Evolutionary conservation across 805 yeast species (phyloP).

Genomic region (Pichia cabralensis): DNA sequence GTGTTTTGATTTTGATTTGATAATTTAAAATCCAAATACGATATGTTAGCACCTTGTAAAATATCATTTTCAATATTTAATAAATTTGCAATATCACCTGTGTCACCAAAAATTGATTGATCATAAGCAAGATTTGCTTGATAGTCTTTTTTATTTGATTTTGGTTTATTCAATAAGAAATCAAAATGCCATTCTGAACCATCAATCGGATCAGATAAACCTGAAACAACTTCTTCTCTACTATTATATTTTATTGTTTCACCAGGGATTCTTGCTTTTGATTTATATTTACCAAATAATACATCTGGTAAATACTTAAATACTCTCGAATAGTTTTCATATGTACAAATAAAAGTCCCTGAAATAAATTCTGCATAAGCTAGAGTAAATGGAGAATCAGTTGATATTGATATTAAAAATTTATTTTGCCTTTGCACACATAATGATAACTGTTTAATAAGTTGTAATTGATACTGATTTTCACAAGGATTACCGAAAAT

Average conservation of each 20-base stretch:
- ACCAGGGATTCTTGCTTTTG: slow-evolving; percentile 50
- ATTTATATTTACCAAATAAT: slow-evolving; percentile 39
- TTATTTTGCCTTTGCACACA: too few species aligned
- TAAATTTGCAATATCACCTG: too few species aligned
- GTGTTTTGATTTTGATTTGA: too few species aligned
- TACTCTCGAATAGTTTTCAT: slow-evolving; percentile 45
- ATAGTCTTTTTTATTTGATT: too few species aligned
- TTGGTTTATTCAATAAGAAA: slow-evolving; percentile 7
- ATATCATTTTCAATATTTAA: too few species aligned
- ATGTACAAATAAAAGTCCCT: slow-evolving; percentile 47
- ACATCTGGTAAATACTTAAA: slow-evolving; percentile 39
- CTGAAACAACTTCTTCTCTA: slow-evolving; percentile 3
- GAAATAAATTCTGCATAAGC: slow-evolving; percentile 43
- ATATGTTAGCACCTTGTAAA: too few species aligned
- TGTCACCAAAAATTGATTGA: too few species aligned
- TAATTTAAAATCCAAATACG: too few species aligned
- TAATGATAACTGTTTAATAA: too few species aligned
- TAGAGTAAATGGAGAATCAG: slow-evolving; percentile 53
- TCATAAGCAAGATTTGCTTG: too few species aligned
- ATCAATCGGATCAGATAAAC: not conserved
- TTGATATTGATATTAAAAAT: slow-evolving; percentile 43
- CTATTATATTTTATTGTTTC: not conserved
- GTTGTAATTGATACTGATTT: too few species aligned
- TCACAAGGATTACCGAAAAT: too few species aligned
- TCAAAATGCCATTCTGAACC: slow-evolving; percentile 3